Percentiles rank a stretch among this genome's conserved stretches.
phyloP scores from a whole-genome alignment of 1,284 basidiomycete species.

The Vanrija sp. region DNA sequence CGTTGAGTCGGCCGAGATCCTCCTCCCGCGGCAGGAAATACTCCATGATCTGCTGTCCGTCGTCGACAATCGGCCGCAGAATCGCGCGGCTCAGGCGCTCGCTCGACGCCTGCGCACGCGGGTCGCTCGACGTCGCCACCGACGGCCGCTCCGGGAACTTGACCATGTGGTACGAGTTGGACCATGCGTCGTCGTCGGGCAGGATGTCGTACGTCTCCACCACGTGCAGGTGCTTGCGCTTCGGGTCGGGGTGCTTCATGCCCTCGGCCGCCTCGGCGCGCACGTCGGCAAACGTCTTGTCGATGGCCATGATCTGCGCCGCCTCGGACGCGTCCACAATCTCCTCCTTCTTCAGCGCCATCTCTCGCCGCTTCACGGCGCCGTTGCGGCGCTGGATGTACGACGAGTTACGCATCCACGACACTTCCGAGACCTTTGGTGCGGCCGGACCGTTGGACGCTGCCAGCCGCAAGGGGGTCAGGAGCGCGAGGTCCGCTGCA shows the following conservation, averaged over 20 bases:
- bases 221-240: conserved; percentile 69
- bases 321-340: conserved; percentile 68
- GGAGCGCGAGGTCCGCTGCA: conserved; percentile 29
- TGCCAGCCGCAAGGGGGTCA: conserved; percentile 29
- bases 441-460: conserved; percentile 17
- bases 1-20: conserved; percentile 46
- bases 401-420: conserved; percentile 85
- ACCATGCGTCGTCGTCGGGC: conserved; percentile 82
- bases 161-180: conserved; percentile 83
- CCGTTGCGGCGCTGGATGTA: conserved; percentile 62
- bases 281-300: conserved; percentile 69
- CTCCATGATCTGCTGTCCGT: conserved; percentile 80
- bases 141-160: conserved; percentile 77
- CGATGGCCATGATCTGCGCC: conserved; percentile 77
- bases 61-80: conserved; percentile 71
- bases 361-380: conserved; percentile 20
- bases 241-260: conserved; percentile 62
- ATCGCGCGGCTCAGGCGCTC: conserved; percentile 73
- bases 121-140: conserved; percentile 65
- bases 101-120: conserved; percentile 53
- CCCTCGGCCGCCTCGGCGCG: conserved; percentile 57
- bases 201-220: conserved; percentile 78
- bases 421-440: conserved; percentile 56
- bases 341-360: conserved; percentile 41
- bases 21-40: conserved; percentile 82